phyloP scores from a whole-genome alignment of 148 eudicot genomes.

The Arctostaphylos glauca region DNA sequence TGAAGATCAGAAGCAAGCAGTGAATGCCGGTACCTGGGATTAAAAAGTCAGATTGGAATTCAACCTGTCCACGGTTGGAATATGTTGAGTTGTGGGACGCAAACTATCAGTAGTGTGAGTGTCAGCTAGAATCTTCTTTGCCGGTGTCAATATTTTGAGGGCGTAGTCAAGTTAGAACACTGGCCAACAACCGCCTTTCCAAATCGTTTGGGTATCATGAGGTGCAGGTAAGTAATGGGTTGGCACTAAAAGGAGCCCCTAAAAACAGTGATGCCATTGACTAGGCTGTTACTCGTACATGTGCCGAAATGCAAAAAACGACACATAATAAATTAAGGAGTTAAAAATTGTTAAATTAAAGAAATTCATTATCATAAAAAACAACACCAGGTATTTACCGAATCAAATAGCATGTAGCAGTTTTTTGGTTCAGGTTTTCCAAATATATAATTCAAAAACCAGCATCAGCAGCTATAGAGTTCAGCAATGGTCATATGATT shows the following conservation, averaged over 20 bases:
- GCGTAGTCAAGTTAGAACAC: neutral
- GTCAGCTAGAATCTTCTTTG: neutral
- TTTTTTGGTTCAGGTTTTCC: neutral
- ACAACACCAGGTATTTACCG: neutral
- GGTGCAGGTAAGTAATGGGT: neutral
- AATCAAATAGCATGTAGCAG: neutral
- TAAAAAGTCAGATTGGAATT: neutral
- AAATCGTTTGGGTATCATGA: neutral
- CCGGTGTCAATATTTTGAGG: neutral
- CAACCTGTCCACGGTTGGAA: neutral
- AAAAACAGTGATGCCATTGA: neutral
- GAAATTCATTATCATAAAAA: neutral
- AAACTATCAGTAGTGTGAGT: neutral
- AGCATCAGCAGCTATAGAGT: neutral
- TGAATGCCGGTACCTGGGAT: neutral
- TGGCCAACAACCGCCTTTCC: neutral
- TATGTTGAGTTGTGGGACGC: neutral
- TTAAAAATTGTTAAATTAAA: neutral
- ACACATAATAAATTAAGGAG: neutral
- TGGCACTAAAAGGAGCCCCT: conserved; percentile 3
- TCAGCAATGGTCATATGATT: neutral
- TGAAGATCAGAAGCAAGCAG: neutral
- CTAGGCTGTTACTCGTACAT: neutral
- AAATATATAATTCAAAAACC: neutral
- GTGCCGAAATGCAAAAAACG: neutral